phyloP scores from a whole-genome alignment of 768 basidiomycete genomes.

The Pisolithus microcarpus region DNA sequence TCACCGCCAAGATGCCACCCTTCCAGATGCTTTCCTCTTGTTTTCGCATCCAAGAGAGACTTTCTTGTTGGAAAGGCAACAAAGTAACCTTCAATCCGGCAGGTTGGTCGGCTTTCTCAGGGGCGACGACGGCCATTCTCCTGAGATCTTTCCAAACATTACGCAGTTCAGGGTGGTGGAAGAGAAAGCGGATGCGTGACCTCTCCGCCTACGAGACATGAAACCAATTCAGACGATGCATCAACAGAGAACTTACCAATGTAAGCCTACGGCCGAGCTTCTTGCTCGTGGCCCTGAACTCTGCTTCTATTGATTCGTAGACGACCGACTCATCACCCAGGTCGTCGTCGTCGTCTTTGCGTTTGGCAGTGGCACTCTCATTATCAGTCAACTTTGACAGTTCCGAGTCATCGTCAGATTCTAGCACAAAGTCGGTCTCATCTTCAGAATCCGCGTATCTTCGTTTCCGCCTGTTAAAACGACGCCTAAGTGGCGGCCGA shows the following conservation, averaged over 20 bases:
- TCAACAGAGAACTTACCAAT: conserved; percentile 38
- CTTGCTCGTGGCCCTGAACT: conserved; percentile 34
- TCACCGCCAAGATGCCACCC: conserved; percentile 87
- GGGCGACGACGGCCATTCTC: conserved; percentile 51
- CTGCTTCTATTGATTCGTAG: conserved; percentile 18
- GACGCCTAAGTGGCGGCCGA: conserved; percentile 35
- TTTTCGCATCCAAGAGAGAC: conserved; percentile 90
- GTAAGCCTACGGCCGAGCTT: conserved; percentile 73
- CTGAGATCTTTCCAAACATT: conserved; percentile 87
- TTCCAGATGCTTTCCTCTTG: conserved; percentile 85
- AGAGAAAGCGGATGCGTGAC: conserved; percentile 51
- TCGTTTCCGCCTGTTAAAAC: conserved; percentile 24
- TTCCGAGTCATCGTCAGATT: no score
- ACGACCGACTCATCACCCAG: conserved; percentile 7
- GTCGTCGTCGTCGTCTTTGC: background rate
- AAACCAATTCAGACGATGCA: conserved; percentile 1
- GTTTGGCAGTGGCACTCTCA: conserved; percentile 8
- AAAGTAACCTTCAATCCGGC: conserved; percentile 75
- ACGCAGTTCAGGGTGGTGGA: conserved; percentile 71
- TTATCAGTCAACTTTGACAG: background rate
- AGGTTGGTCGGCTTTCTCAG: conserved; percentile 73
- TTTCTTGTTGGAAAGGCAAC: conserved; percentile 93
- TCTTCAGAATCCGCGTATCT: conserved; percentile 3
- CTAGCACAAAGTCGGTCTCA: no score
- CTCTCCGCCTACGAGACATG: conserved; percentile 57